phyloP scores from a whole-genome alignment of 2,329 filamentous ascomycete genomes.

The Ophiostoma pallidulum region DNA sequence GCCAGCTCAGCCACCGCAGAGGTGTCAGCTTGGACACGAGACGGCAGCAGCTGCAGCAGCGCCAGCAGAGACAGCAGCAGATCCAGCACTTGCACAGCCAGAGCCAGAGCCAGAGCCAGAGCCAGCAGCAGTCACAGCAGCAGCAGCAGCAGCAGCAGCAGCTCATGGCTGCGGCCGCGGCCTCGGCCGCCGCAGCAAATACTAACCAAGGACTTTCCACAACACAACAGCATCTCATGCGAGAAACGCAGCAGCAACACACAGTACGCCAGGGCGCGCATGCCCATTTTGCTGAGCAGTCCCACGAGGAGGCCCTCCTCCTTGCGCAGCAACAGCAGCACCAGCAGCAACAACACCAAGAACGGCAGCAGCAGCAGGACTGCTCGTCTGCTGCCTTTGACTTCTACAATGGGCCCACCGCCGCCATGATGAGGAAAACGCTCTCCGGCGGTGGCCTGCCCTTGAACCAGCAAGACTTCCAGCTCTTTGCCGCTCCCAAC shows the following conservation, averaged over 20 bases:
- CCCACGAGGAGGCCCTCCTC: conserved; percentile 44
- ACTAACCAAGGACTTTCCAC: conserved; percentile 46
- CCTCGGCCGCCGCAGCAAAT: conserved; percentile 26
- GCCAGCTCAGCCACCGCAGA: conserved; percentile 56
- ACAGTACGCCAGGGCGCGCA: conserved; percentile 64
- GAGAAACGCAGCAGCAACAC: conserved; percentile 84
- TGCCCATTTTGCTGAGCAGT: conserved; percentile 22
- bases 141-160: conserved; percentile 24
- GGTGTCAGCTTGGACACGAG: conserved; percentile 76
- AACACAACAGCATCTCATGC: conserved; percentile 65
- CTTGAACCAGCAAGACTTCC: conserved; percentile 36
- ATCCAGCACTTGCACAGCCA: conserved; percentile 16
- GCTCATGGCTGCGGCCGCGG: conserved; percentile 6
- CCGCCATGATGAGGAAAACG: conserved; percentile 38
- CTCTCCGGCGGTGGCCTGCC: conserved; percentile 14
- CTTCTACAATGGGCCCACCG: conserved; percentile 34
- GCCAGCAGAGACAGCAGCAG: conserved; percentile 17
- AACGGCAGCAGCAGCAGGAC: conserved; percentile 14
- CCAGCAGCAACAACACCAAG: conserved; percentile 15
- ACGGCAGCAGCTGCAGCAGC: conserved; percentile 42
- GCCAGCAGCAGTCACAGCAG: conserved; percentile 18
- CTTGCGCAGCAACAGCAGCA: conserved; percentile 29
- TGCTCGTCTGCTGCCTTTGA: conserved; percentile 38
- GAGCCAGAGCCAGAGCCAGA: conserved; percentile 21
- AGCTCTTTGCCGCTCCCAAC: conserved; percentile 35